Percentiles rank a stretch among this genome's conserved stretches.
Evolutionary conservation across 257 asterid species (phyloP).

Genomic region (Avicennia marina): DNA sequence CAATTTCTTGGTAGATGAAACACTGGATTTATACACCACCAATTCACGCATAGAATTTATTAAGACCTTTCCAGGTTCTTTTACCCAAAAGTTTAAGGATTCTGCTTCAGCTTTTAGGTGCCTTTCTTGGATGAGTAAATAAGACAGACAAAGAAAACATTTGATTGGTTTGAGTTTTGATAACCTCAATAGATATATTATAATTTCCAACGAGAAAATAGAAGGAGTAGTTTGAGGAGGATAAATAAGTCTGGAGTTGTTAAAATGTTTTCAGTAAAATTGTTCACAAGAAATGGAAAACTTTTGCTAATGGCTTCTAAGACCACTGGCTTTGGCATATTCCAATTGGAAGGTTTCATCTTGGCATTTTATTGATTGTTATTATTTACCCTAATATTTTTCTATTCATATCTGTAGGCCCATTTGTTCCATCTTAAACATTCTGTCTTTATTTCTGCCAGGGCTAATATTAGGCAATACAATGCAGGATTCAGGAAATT

Average conservation of each 20-base stretch:
- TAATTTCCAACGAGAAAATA: slow-evolving; percentile 14
- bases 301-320: slow-evolving; percentile 4
- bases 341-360: slow-evolving; percentile 21
- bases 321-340: slow-evolving; percentile 15
- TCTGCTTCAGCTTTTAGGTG: neutral
- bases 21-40: neutral
- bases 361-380: slow-evolving; percentile 26
- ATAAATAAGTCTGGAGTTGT: slow-evolving; percentile 23
- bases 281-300: slow-evolving; percentile 11
- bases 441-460: slow-evolving; percentile 6
- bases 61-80: neutral
- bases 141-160: slow-evolving; percentile 9
- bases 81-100: neutral
- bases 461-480: slow-evolving; percentile 6
- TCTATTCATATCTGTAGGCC: neutral
- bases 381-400: neutral
- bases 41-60: neutral
- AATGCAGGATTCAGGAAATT: slow-evolving; percentile 13
- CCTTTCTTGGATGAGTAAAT: slow-evolving; percentile 1
- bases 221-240: slow-evolving; percentile 27
- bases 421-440: neutral
- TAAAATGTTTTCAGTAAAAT: slow-evolving; percentile 28
- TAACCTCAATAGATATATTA: neutral
- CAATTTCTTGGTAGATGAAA: no score
- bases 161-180: slow-evolving; percentile 15